Evolutionary conservation across 2,329 filamentous ascomycete genomes (phyloP), one percentile per base, ranked within the genome.

Genomic region (Stemphylium lycopersici): DNA sequence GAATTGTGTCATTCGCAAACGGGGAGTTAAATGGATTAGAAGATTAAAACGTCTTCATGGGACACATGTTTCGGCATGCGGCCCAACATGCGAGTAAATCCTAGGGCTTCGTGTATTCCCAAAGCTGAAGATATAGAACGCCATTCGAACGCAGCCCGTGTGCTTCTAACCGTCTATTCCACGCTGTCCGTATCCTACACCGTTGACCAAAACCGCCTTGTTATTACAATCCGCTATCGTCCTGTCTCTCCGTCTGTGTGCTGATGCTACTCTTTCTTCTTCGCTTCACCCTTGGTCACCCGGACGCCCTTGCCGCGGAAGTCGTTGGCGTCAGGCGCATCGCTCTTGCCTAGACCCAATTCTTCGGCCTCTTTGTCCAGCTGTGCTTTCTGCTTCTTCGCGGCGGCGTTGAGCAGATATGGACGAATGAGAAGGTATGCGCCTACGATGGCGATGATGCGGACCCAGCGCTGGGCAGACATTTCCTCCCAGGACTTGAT

Each of bases 381-480:
- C 70, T 87, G 81, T 67, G 82, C 82, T 72, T 87, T 84, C 69
- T 90, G 86, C 59, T 82, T 76, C 66, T 84, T 85, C 56, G 82
- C 84, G 64, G 86, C 86, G 33, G 86, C 75, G 69, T 88, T 88
- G 67, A 93, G 81, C 46, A 93, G 74, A 72, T 91, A 91, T 0
- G 90, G 90, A 1, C 91, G 86, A 20, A 76, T 54, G 47, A 95
- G 82, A 60, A 87, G 71, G 78, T 93, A 96, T 50, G 84, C 87
- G 66, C 90, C 85, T 16, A 91, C 83, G 57, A 91, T 83, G 62
- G 86, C 81, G 62, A 91, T 76, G 53, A 95, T 81, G 42, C 90
- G 89, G 65, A 95, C 77, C 75, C 79, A 83, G 62, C 81, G 79
- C 55, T 76, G 69, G 31, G 72, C 53, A 40, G 72, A 75, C 62